Evolutionary conservation across 2,329 filamentous ascomycete genomes (phyloP), one percentile per base, ranked within the genome.

Genomic region (Monosporascus sp.): DNA sequence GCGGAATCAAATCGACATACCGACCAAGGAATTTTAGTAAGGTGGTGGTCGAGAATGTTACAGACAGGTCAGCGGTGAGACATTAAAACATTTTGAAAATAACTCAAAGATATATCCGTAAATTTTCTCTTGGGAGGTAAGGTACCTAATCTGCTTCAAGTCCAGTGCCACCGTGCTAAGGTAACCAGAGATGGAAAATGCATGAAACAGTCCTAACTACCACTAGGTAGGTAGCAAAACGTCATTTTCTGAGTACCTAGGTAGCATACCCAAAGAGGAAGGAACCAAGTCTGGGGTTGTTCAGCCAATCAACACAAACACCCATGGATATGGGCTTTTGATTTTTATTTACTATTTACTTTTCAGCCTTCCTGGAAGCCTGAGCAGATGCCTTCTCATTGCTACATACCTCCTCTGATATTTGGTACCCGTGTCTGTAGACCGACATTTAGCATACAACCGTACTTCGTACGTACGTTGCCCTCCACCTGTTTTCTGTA

Each of bases 271-370:
- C 15, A 31, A 46, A 46, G 24, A 31, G 43, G 24, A 46, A 46
- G 43, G 24, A 17, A 14, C 24, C 24, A 14, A 46, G 22, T 46
- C 24, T 5, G 43, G 24, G 43, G 14, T n/a, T 27, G 31, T 35
- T 35, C 31, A 35, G 31, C 31, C 31, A 35, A 41, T 41, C 17
- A 41, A 18, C 18, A 41, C 17, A 41, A 41, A 8, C 38, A 18
- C 18, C 11, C 31, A 14, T 14, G 31, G 31, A 27, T 27, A 27
- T 35, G 4, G 31, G 31, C 31, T 35, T n/a, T 41, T n/a, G 9
- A 41, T 5, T 5, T 56, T 57, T 55, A 49, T 52, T 43, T 46
- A 36, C 39, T 44, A 39, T 37, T 50, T 20, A 41, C 17, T n/a
- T 8, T 18, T 41, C 17, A 41, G 38, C 38, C 17, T 18, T 41